These are phyloP conservation scores for Zymoseptoria crescenta DNA, from an alignment of 2,329 filamentous ascomycete species.

Conservation along the genomic window DNA sequence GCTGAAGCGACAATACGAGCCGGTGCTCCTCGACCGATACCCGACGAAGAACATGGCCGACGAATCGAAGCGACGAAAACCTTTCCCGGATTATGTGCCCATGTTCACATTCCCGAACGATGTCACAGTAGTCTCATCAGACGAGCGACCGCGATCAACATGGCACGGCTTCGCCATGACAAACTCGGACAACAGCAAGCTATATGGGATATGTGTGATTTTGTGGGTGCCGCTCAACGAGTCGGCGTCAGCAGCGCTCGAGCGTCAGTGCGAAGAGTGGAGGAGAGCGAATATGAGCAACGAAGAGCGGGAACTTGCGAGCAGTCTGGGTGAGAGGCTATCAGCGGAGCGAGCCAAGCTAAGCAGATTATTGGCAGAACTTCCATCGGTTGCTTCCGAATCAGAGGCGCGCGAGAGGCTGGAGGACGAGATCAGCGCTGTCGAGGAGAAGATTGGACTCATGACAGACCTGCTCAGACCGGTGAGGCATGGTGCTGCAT, in stretches of 20 bases:
- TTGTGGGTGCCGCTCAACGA: constrained; percentile 84
- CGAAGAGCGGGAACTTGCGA: constrained; percentile 83
- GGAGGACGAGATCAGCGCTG: constrained; percentile 88
- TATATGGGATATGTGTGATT: constrained; percentile 85
- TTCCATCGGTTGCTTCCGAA: constrained; percentile 73
- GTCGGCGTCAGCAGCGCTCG: constrained; percentile 73
- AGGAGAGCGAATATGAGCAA: constrained; percentile 66
- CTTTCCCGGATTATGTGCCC: constrained; percentile 93
- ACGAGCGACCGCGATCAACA: constrained; percentile 87
- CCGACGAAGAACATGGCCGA: constrained; percentile 76
- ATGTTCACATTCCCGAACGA: constrained; percentile 99
- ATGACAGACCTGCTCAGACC: constrained; percentile 96
- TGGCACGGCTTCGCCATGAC: constrained; percentile 99
- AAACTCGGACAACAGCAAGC: constrained; percentile 78
- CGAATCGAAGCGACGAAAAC: constrained; percentile 69
- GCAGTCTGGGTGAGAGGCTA: constrained; percentile 80
- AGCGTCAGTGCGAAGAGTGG: constrained; percentile 52
- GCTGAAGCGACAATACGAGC: constrained; percentile 86
- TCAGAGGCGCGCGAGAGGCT: constrained; percentile 72
- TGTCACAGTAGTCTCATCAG: constrained; percentile 90
- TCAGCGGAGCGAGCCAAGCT: constrained; percentile 82
- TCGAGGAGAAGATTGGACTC: constrained; percentile 92
- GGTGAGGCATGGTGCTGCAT: constrained; percentile 85
- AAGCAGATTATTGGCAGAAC: constrained; percentile 74
- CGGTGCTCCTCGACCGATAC: constrained; percentile 90